Evolutionary conservation across 495 filamentous ascomycete genomes (phyloP), one percentile per base, ranked within the genome.

Genomic region (Talaromyces thailandensis): DNA sequence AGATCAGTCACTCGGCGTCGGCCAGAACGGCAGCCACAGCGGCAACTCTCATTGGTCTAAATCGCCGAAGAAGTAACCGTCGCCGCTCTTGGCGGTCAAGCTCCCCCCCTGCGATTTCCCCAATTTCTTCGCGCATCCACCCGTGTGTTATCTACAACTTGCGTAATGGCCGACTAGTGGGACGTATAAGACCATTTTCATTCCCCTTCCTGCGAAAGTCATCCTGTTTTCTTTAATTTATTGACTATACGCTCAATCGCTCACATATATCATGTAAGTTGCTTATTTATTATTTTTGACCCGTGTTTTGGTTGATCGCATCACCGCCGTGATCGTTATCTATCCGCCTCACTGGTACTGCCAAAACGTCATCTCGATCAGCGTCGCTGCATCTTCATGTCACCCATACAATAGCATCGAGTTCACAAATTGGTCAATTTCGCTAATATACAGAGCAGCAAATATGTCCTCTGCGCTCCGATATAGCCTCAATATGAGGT

Each of bases 381-480:
- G 21, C 43, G 2, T 21, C n/a, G 11, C 6, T 48, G 16, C 9
- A 21, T 21, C 8, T 18, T 12, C 11, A 48, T 21, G 43, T 35
- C 43, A n/a, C n/a, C 16, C n/a, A 21, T 9, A 21, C 7, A 21
- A 48, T 35, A 35, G 31, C 31, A 35, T 43, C 37, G 16, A 43
- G 37, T 18, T 4, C 16, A 43, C 37, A 43, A n/a, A 6, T 35
- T 43, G 14, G 16, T 8, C n/a, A 48, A 2, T 23, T 8, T n/a
- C 6, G 43, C 52, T 56, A 21, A 56, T 24, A 8, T 14, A 11
- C 1, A 1, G 8, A n/a, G 4, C 21, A 61, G 59, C n/a, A n/a
- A 61, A 40, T 8, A 82, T 81, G 79, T 68, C 78, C 55, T 73
- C 75, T 50, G 60, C 79, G 56, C 71, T 78, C 64, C 79, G 79